phyloP scores from a whole-genome alignment of 2,329 filamentous ascomycete genomes.

The Neofusicoccum laricinum region DNA sequence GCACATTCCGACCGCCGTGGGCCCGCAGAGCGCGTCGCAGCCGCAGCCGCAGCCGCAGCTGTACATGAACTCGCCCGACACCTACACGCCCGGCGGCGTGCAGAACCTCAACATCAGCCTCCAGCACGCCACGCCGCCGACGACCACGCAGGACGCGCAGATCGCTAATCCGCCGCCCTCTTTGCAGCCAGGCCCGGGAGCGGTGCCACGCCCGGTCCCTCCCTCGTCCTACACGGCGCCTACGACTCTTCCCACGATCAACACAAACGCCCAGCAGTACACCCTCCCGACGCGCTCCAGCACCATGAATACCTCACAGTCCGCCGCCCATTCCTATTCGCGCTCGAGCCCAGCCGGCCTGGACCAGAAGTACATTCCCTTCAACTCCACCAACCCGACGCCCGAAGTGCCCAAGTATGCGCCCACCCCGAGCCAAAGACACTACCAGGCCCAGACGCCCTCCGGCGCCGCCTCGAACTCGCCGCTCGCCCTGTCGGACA shows the following conservation, averaged over 20 bases:
- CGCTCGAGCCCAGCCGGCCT: constrained; percentile 74
- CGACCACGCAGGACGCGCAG: constrained; percentile 36
- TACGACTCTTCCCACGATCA: constrained; percentile 50
- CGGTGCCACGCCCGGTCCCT: constrained; percentile 50
- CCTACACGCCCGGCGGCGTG: constrained; percentile 41
- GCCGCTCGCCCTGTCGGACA: constrained; percentile 86
- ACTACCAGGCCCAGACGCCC: constrained; percentile 50
- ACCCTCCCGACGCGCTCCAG: constrained; percentile 65
- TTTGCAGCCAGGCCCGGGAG: constrained; percentile 51
- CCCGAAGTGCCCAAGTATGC: constrained; percentile 35
- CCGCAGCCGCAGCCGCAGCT: constrained; percentile 44
- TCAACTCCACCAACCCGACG: constrained; percentile 63
- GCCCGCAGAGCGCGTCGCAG: constrained; percentile 36
- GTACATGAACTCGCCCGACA: constrained; percentile 47
- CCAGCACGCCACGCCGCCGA: constrained; percentile 52
- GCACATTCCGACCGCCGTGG: constrained; percentile 47
- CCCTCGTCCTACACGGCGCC: constrained; percentile 57
- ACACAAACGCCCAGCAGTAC: constrained; percentile 57
- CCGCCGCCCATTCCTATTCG: constrained; percentile 60
- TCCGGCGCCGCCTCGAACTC: constrained; percentile 71
- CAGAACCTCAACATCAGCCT: constrained; percentile 45
- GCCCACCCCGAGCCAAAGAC: constrained; percentile 55
- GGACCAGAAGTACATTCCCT: constrained; percentile 62
- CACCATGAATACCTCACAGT: constrained; percentile 56
- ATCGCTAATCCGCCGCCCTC: constrained; percentile 41